Base-by-base conservation (phyloP, 129 eudicot species). In the Deinandra increscens region DNA sequence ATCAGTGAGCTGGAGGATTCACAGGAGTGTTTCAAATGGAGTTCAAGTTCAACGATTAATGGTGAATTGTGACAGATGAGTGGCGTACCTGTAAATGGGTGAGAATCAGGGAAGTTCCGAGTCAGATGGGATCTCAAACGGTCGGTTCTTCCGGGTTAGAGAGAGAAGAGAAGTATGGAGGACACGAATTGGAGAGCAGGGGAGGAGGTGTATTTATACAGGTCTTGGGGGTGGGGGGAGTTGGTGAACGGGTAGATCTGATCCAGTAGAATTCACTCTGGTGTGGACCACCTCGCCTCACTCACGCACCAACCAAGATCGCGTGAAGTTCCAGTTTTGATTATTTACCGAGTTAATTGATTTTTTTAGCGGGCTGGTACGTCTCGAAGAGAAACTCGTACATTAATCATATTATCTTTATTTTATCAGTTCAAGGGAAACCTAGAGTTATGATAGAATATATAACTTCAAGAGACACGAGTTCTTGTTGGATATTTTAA, bases 51-150 rank as follows among this genome's bases (percentile, higher is more conserved):
- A 49, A 2, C 17, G n/a, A n/a, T n/a, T n/a, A 7, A n/a, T 6
- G 19, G 13, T 3, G 18, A 18, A 3, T 12, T 18, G 69, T 37
- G n/a, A n/a, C n/a, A n/a, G 13, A 20, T 41, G 58, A 66, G 46
- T 63, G 77, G 71, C 82, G 80, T 80, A 82, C 85, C 87, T 73
- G 50, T 64, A 66, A 79, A 14, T 64, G 13, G 79, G 55, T 41
- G 36, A 69, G 75, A 68, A 53, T 18, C 5, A 59, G 13, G 78
- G 39, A 72, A 77, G 85, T 12, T 58, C 70, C 75, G 81, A 59
- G 34, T 70, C 55, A 46, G 68, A 23, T 0, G 10, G 19, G 48
- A 20, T 64, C 58, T 56, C 38, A 33, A 33, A 15, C 11, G 78
- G 70, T 53, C 36, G 71, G 72, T 55, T 66, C 42, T 64, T 69